Evolutionary conservation across 2,329 filamentous ascomycete genomes (phyloP).

Genomic region (Aspergillus persii): DNA sequence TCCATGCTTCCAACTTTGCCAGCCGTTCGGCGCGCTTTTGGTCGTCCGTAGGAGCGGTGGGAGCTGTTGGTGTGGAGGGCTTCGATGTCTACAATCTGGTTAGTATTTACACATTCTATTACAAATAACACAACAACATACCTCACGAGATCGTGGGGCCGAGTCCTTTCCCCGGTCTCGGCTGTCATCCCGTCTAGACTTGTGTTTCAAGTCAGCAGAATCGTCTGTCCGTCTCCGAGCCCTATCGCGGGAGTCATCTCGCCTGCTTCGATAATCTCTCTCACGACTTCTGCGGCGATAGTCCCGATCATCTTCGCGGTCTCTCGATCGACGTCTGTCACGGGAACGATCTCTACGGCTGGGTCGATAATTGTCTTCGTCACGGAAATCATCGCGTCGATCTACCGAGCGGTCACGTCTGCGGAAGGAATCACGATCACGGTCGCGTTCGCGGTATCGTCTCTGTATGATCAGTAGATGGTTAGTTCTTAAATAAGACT

Average conservation of each 20-base stretch:
- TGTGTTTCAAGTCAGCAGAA: slow-evolving; percentile 68
- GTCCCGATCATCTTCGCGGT: slow-evolving; percentile 57
- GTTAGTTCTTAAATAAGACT: slow-evolving; percentile 10
- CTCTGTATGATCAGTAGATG: slow-evolving; percentile 42
- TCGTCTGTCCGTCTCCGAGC: slow-evolving; percentile 63
- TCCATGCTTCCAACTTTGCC: slow-evolving; percentile 85
- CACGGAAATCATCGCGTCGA: slow-evolving; percentile 45
- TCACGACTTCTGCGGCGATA: slow-evolving; percentile 65
- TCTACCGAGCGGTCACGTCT: slow-evolving; percentile 68
- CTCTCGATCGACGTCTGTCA: slow-evolving; percentile 63
- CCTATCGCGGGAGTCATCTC: slow-evolving; percentile 71
- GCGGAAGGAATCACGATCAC: slow-evolving; percentile 56
- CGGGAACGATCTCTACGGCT: slow-evolving; percentile 61
- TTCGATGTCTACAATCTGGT: slow-evolving; percentile 50
- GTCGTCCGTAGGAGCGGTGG: slow-evolving; percentile 61
- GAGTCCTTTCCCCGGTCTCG: slow-evolving; percentile 56
- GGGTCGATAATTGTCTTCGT: slow-evolving; percentile 64
- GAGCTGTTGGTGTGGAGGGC: slow-evolving; percentile 39
- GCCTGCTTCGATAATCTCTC: slow-evolving; percentile 65
- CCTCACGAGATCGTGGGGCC: slow-evolving; percentile 55
- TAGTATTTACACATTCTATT: not conserved
- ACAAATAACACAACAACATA: slow-evolving; percentile 39
- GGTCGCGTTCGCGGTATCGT: slow-evolving; percentile 50
- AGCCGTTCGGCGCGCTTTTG: slow-evolving; percentile 78
- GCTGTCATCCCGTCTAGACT: slow-evolving; percentile 65